phyloP scores from a whole-genome alignment of 2,329 filamentous ascomycete genomes.

The Cladosporium sp. region DNA sequence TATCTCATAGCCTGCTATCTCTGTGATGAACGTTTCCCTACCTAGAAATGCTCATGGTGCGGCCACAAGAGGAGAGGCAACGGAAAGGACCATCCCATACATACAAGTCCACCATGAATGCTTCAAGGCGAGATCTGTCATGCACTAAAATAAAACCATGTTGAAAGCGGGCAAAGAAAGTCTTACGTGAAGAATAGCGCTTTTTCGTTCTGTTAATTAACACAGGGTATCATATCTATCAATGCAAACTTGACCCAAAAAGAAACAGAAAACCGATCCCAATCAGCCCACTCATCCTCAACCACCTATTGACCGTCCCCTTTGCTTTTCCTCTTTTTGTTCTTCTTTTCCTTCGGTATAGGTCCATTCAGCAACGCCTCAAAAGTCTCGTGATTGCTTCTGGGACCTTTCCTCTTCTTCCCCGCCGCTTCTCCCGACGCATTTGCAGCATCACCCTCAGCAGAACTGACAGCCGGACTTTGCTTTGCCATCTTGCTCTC shows the following conservation, averaged over 20 bases:
- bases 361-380: constrained; percentile 22
- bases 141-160: no score
- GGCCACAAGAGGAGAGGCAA: no score
- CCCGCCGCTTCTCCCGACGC: not conserved
- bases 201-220: constrained; percentile 9
- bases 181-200: no score
- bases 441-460: not conserved
- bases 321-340: constrained; percentile 28
- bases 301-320: constrained; percentile 1
- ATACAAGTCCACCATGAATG: no score
- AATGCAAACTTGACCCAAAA: constrained; percentile 1
- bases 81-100: no score
- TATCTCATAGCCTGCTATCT: no score
- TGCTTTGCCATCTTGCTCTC: constrained; percentile 12
- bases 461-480: constrained; percentile 1
- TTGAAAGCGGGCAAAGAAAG: no score
- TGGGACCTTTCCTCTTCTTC: constrained; percentile 13
- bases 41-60: no score
- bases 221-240: constrained; percentile 13
- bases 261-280: not conserved
- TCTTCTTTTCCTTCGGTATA: constrained; percentile 25
- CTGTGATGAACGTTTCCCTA: no score
- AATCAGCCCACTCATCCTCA: not conserved
- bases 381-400: constrained; percentile 21
- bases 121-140: no score